Evolutionary conservation across 306 rosid species (phyloP).

Genomic region (Hylodesmum podocarpum): DNA sequence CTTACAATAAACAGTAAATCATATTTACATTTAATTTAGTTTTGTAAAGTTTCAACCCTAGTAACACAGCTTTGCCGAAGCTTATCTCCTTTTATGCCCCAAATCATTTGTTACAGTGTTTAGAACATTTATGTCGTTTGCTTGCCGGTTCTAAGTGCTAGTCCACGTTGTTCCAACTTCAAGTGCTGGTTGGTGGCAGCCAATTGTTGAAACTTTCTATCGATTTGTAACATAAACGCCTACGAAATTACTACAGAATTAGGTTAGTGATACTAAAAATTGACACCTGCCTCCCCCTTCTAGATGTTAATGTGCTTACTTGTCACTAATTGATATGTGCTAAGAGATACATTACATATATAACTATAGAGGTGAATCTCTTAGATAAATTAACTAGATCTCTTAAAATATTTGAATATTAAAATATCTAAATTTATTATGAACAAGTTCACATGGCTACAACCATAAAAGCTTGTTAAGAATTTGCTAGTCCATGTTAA

Average conservation of each 20-base stretch:
- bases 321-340: background rate
- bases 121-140: background rate
- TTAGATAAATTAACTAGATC: background rate
- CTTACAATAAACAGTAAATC: background rate
- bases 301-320: background rate
- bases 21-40: background rate
- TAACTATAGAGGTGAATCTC: background rate
- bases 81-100: background rate
- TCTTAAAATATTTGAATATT: background rate
- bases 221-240: background rate
- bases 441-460: background rate
- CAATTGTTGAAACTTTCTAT: background rate
- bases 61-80: background rate
- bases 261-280: background rate
- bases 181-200: background rate
- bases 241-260: background rate
- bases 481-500: background rate
- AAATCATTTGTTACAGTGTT: background rate
- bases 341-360: background rate
- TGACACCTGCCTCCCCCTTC: background rate
- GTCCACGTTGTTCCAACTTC: conserved; percentile 7
- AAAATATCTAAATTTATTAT: background rate
- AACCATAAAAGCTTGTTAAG: background rate
- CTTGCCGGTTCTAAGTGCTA: background rate
- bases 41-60: background rate